Percentiles rank a stretch among this genome's conserved stretches.
These are phyloP conservation scores for Penicillium antarcticum DNA, from an alignment of 495 filamentous ascomycete genomes.

Conservation along the genomic window DNA sequence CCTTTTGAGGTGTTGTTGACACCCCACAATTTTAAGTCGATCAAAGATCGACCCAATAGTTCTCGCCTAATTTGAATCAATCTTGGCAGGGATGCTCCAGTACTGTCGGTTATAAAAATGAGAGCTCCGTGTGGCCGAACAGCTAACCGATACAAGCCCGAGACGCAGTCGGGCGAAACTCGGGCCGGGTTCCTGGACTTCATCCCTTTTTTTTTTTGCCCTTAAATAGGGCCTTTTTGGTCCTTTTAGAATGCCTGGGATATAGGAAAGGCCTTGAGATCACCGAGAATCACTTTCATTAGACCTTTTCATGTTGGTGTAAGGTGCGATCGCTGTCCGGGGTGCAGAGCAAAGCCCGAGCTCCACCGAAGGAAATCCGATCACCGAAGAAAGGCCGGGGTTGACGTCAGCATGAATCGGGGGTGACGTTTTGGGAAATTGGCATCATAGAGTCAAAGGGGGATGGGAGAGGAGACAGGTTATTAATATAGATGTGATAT, in stretches of 20 bases:
- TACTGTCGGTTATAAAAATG: background rate
- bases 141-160: constrained; percentile 35
- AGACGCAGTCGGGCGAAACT: constrained; percentile 15
- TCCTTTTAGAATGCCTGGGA: background rate
- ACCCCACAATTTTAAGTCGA: too few species aligned
- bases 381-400: background rate
- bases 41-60: background rate
- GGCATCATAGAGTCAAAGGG: constrained; percentile 1
- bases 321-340: too few species aligned
- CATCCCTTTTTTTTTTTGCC: too few species aligned
- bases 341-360: background rate
- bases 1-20: too few species aligned
- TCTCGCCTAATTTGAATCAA: background rate
- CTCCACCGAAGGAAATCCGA: background rate
- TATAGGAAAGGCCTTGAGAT: background rate
- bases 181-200: background rate
- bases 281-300: too few species aligned
- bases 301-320: too few species aligned
- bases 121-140: constrained; percentile 38
- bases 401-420: constrained; percentile 12
- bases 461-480: too few species aligned
- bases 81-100: background rate
- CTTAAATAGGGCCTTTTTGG: background rate
- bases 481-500: too few species aligned
- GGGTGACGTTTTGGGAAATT: background rate